Base-by-base conservation (phyloP, 2,329 filamentous ascomycete species). In the Botrytis paeoniae region DNA sequence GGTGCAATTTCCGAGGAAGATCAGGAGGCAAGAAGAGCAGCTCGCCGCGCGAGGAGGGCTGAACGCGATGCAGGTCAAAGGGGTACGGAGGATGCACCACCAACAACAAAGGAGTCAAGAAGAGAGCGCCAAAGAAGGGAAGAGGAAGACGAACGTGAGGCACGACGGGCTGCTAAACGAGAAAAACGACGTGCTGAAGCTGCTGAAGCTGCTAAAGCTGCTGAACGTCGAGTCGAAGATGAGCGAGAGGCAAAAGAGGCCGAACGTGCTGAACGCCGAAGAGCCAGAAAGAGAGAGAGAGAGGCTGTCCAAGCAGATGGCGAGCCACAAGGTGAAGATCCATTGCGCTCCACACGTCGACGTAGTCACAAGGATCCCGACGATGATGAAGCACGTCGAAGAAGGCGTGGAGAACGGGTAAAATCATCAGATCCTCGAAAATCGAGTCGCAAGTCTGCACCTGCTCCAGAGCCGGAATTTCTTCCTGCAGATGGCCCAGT, bases 131-230 rank as follows among this genome's bases (percentile, higher is more conserved):
- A 86, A 54, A 85, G 85, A 68, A 85, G 83, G 72, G 85, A 87
- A 61, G 88, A 90, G 73, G 87, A 88, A 72, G 87, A 89, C 75
- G 89, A 91, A 73, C 89, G 87, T 75, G 88, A 90, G 69, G 85
- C 86, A 4, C 85, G 88, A 57, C 85, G 87, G 10, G 85, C 86
- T 14, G 89, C 89, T 75, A 83, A 87, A 18, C 85, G 85, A 39
- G 86, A 88, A 63, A 85, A 85, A 32, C 85, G 59, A 45, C 70
- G 83, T 63, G 84, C 83, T n/a, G n/a, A n/a, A n/a, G n/a, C n/a
- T n/a, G n/a, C n/a, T 35, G 79, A 88, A 70, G 85, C 86, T 22
- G 79, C 81, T 25, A 86, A 88, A 71, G 85, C 86, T 22, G 77
- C 76, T 12, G 81, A 81, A 59, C 74, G 18, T 45, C 43, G 43